A percentile compares a stretch with the other conserved stretches of the same genome.
Evolutionary conservation across 2,329 filamentous ascomycete species (phyloP).

Genomic region (Cyphellophora attinorum): DNA sequence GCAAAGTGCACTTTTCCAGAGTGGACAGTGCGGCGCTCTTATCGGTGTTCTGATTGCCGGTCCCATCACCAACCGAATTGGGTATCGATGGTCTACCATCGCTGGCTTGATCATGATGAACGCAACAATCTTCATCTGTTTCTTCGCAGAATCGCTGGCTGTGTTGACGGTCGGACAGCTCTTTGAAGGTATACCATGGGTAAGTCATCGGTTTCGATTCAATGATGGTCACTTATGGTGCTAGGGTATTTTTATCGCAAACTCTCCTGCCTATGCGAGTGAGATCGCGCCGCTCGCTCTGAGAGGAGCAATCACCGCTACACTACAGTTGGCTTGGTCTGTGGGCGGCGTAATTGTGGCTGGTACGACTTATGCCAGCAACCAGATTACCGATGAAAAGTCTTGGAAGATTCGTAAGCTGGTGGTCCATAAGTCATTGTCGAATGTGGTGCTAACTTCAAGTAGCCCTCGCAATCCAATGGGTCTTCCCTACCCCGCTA

Average conservation of each 20-base stretch:
- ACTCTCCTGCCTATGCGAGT: constrained; percentile 51
- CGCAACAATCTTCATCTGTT: constrained; percentile 50
- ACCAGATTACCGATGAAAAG: constrained; percentile 23
- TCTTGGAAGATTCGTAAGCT: constrained; percentile 20
- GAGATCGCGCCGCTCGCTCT: constrained; percentile 52
- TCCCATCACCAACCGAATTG: constrained; percentile 49
- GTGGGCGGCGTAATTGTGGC: constrained; percentile 53
- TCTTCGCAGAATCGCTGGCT: constrained; percentile 35
- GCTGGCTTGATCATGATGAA: constrained; percentile 47
- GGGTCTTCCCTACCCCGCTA: constrained; percentile 48
- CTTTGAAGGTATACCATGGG: no score
- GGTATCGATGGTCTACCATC: constrained; percentile 53
- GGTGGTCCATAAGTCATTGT: no score
- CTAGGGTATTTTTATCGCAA: constrained; percentile 59
- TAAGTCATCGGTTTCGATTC: no score
- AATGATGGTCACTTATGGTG: no score
- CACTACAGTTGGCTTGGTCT: constrained; percentile 58
- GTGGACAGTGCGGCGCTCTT: constrained; percentile 49
- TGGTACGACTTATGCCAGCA: constrained; percentile 45
- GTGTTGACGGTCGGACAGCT: no score
- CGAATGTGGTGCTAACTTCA: no score
- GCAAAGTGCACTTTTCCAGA: constrained; percentile 48
- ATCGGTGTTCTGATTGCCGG: constrained; percentile 51
- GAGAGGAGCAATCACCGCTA: constrained; percentile 49
- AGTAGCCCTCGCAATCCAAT: constrained; percentile 45